Base-by-base conservation (phyloP, 208 protist species). In the Lotmaria passim region DNA sequence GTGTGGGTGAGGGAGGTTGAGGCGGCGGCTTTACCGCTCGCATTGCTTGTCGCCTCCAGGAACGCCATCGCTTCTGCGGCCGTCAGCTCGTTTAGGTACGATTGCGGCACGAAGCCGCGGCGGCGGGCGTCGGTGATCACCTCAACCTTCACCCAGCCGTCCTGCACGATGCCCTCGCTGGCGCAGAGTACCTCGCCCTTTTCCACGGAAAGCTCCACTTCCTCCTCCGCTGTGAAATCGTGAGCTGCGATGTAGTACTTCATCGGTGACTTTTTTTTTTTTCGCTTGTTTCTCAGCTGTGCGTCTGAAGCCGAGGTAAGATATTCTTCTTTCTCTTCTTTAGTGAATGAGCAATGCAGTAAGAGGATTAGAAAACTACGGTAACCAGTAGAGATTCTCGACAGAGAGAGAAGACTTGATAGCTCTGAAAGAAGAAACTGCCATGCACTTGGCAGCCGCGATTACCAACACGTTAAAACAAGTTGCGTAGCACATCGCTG, bases 141-240 rank as follows among this genome's bases (percentile, higher is more conserved):
- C 47, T 86, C 77, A 11, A 94, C 86, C 77, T 90, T 90, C 15
- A 93, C 77, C 89, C 91, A 96, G 11, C 91, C 91, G 65, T 96
- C 89, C 38, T 89, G 85, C 2, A 74, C 73, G 0, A 82, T 58
- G 50, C 50, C 61, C 21, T 94, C 85, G 3, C 79, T 68, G 0
- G 85, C 57, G 31, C 68, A 46, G 2, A 96, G 70, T 28, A 74
- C 23, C 68, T 96, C 88, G 48, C 83, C 89, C 60, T 88, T 91
- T 10, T 72, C 46, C 5, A 94, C 88, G 17, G 81, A 82, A 28
- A 96, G 76, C 69, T 96, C 91, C 21, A 92, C 86, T 11, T 62
- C 74, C 50, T 94, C 91, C 68, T 91, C 79, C 12, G 84, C 86
- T 11, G 78, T 79, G 74, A 96, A 96, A 28, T 85, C 73, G 74